Percentiles rank a stretch among this genome's conserved stretches.
These are phyloP conservation scores for Aspergillus amoenus DNA, from an alignment of 2,329 filamentous ascomycete genomes.

Conservation along the genomic window DNA sequence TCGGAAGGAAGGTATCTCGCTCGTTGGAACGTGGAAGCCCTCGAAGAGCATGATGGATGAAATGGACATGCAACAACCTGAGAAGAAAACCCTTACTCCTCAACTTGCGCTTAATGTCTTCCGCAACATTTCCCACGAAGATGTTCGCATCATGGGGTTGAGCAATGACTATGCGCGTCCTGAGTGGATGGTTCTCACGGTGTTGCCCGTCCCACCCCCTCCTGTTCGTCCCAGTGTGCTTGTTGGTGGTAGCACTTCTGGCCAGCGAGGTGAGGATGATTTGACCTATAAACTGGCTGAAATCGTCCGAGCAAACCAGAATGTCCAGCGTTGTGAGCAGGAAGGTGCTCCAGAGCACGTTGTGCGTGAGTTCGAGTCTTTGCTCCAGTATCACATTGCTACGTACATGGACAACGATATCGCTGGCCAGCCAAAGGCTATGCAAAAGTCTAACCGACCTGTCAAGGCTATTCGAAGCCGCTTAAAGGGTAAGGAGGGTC, in stretches of 20 bases:
- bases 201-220: constrained; percentile 90
- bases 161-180: constrained; percentile 94
- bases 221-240: constrained; percentile 96
- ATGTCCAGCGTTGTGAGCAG: constrained; percentile 84
- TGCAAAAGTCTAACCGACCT: constrained; percentile 95
- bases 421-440: constrained; percentile 86
- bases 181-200: constrained; percentile 97
- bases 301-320: constrained; percentile 95
- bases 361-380: constrained; percentile 81
- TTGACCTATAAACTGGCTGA: constrained; percentile 98
- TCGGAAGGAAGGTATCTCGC: constrained; percentile 79
- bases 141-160: constrained; percentile 82
- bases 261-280: constrained; percentile 95
- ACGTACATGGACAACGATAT: constrained; percentile 99
- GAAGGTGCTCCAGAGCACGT: constrained; percentile 93
- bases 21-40: constrained; percentile 73
- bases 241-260: constrained; percentile 89
- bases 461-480: constrained; percentile 96
- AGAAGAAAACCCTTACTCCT: constrained; percentile 80
- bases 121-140: constrained; percentile 76
- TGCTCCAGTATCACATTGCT: constrained; percentile 96
- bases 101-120: constrained; percentile 84
- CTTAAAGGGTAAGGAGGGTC: constrained; percentile 98
- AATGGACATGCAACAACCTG: constrained; percentile 62
- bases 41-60: constrained; percentile 71